These are phyloP conservation scores for Citrus maxima DNA, from an alignment of 345 rosid genomes.

Conservation along the genomic window DNA sequence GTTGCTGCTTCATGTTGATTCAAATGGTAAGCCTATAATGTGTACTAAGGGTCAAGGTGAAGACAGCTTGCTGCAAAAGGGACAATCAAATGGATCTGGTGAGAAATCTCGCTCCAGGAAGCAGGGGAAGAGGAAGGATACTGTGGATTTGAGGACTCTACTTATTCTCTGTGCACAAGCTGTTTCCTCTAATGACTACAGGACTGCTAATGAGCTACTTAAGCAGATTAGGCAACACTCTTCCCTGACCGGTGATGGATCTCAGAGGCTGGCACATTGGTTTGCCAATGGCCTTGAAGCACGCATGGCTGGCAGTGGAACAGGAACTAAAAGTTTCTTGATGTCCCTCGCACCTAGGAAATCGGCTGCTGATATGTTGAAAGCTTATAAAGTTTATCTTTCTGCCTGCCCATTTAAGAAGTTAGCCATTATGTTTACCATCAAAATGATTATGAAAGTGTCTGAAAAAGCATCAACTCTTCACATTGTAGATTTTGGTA, in stretches of 20 bases:
- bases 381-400: conserved; percentile 51
- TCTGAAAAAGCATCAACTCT: conserved; percentile 55
- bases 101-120: conserved; percentile 36
- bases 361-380: conserved; percentile 61
- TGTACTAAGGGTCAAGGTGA: background rate
- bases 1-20: conserved; percentile 38
- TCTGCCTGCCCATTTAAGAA: conserved; percentile 59
- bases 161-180: conserved; percentile 80
- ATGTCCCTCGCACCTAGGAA: conserved; percentile 29
- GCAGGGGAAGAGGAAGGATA: conserved; percentile 44
- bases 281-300: conserved; percentile 85
- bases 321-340: conserved; percentile 33
- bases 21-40: conserved; percentile 5
- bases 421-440: conserved; percentile 52
- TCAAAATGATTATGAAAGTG: conserved; percentile 40
- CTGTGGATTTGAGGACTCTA: conserved; percentile 66
- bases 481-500: conserved; percentile 86
- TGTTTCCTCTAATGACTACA: conserved; percentile 48
- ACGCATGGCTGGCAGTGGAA: conserved; percentile 50
- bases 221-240: conserved; percentile 74
- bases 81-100: conserved; percentile 29
- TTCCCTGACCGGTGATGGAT: conserved; percentile 64
- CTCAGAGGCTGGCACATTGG: conserved; percentile 79
- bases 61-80: conserved; percentile 19
- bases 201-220: conserved; percentile 67